These are phyloP conservation scores for Hyparrhenia diplandra DNA, from an alignment of 176 grass and related monocot genomes.

Conservation along the genomic window DNA sequence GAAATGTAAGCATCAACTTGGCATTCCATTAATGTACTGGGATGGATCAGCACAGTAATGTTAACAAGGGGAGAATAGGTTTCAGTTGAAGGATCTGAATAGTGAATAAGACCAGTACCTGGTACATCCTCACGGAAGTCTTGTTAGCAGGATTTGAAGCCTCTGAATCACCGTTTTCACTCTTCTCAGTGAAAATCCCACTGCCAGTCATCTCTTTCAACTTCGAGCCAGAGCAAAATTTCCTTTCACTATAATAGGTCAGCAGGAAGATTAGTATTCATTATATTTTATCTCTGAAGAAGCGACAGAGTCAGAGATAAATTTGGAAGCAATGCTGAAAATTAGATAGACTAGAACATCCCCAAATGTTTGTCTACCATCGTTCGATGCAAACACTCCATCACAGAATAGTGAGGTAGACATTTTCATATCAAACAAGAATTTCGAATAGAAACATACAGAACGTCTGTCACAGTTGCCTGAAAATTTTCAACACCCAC, in stretches of 20 bases:
- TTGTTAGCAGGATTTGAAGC: conserved; percentile 45
- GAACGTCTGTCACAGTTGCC: background rate
- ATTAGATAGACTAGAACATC: background rate
- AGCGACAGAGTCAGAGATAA: background rate
- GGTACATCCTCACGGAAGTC: conserved; percentile 78
- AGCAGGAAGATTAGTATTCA: conserved; percentile 26
- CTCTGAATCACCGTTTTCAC: conserved; percentile 54
- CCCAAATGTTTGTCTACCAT: background rate
- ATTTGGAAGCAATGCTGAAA: background rate
- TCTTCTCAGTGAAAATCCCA: conserved; percentile 65
- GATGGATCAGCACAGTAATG: background rate
- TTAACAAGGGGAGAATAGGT: conserved; percentile 1
- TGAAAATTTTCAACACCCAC: background rate
- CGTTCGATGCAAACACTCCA: background rate
- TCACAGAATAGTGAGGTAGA: background rate
- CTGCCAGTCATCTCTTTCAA: conserved; percentile 80
- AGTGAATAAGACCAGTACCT: conserved; percentile 53
- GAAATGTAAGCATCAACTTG: background rate
- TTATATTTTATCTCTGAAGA: background rate
- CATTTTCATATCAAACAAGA: background rate
- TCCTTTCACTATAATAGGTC: conserved; percentile 46
- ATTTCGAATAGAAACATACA: background rate
- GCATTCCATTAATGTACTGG: background rate
- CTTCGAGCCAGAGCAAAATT: conserved; percentile 76
- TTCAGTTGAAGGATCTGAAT: conserved; percentile 20